Base-by-base conservation (phyloP, 441 rosid species). In the Croton setiger region DNA sequence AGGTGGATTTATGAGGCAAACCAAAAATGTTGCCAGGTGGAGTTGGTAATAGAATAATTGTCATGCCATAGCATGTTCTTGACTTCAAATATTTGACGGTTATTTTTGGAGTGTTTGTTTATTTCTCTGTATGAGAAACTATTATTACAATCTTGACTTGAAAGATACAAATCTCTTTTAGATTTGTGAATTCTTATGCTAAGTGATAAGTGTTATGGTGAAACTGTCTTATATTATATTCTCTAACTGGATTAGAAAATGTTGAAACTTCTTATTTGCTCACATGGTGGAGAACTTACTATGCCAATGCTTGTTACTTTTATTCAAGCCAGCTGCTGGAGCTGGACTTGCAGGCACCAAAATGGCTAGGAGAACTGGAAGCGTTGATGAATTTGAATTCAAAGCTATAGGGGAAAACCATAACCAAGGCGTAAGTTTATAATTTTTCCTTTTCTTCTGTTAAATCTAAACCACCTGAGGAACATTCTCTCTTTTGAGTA, bases 271-370 rank as follows among this genome's bases (percentile, higher is more conserved):
- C 48, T 13, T 58, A 54, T 51, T 53, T 67, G 27, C 15, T 35
- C 45, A 12, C 54, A 11, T 20, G 39, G 21, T 17, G 35, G 35
- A 68, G 43, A 54, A 58, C 43, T 56, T 68, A 31, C 53, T 36
- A 56, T 60, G 31, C 43, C 41, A 49, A 23, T 47, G 61, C 3
- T 44, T 64, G 68, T 35, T 43, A 14, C 55, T 12, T 60, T 65
- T 67, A 21, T 69, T 71, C 65, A 69, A 72, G 44, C 71, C 87
- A 94, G 99, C 92, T 79, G 98, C 98, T 78, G 99, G 99, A 79
- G 99, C 97, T 74, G 98, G 99, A 80, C 96, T 88, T 78, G 84
- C 97, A 1, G 99, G 99, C 72, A 78, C 85, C 74, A 94, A 94
- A 84, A 92, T 92, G 97, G 97, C 99, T 64, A 85, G 92, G 85